phyloP scores from a whole-genome alignment of 1,284 basidiomycete species.

The Kalmanozyma brasiliensis region DNA sequence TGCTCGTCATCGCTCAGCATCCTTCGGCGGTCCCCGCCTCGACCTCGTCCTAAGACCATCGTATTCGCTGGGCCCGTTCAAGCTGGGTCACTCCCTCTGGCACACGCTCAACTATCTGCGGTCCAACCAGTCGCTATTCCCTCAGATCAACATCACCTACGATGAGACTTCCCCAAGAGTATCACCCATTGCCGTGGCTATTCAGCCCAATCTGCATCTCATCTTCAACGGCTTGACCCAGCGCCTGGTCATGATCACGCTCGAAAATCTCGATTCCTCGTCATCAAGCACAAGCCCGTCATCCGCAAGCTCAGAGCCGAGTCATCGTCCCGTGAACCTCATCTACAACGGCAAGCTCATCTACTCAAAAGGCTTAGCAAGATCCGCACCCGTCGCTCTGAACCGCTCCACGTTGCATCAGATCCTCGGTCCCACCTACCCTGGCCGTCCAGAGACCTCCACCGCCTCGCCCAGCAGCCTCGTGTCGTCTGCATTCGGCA shows the following conservation, averaged over 20 bases:
- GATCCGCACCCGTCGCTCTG: constrained; percentile 19
- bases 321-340: constrained; percentile 37
- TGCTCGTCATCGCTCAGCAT: constrained; percentile 22
- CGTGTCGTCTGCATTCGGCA: constrained; percentile 2
- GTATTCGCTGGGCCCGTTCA: constrained; percentile 42
- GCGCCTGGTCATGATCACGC: constrained; percentile 44
- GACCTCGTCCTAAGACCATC: constrained; percentile 43
- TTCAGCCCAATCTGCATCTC: constrained; percentile 45
- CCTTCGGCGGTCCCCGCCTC: constrained; percentile 29
- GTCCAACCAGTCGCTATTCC: constrained; percentile 45
- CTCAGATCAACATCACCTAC: constrained; percentile 45
- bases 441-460: constrained; percentile 25
- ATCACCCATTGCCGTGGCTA: constrained; percentile 35
- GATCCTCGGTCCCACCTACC: constrained; percentile 49
- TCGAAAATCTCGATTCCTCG: constrained; percentile 31
- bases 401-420: constrained; percentile 51
- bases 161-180: constrained; percentile 30
- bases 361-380: constrained; percentile 14
- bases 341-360: constrained; percentile 46
- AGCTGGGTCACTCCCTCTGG: constrained; percentile 55
- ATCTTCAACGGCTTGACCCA: constrained; percentile 40
- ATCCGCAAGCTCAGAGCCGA: constrained; percentile 9
- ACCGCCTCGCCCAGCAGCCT: constrained; percentile 9
- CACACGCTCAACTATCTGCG: constrained; percentile 51
- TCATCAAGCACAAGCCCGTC: not conserved